Evolutionary conservation across 768 basidiomycete genomes (phyloP), one percentile per base, ranked within the genome.

Genomic region (Lactifluus volemus): DNA sequence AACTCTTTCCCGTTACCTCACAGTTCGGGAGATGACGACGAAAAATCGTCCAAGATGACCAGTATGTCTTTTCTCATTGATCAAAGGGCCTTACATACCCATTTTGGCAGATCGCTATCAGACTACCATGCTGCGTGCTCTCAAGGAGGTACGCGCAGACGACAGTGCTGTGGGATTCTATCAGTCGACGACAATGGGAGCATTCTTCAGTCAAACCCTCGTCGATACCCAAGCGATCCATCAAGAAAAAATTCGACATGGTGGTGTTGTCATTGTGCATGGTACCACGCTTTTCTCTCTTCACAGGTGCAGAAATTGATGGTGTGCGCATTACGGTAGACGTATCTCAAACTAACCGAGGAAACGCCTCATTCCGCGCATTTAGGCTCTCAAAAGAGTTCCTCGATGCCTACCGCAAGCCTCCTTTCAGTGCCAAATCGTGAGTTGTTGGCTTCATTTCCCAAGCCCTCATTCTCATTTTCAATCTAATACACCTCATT

Each of bases 81-180:
- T 45, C 30, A 41, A 49, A 7, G 36, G n/a, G 8, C 30, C 36
- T 14, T 41, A 36, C 48, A 25, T 17, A 42, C 49, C 32, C 34
- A 10, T 36, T 15, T 65, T 52, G 49, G 36, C 68, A 91, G 87
- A 80, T 58, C 87, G 89, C 49, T 93, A 92, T 71, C 91, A 94
- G 73, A 77, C 81, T 39, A 81, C 85, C 59, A 91, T 94, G 90
- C 77, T 94, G 49, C 84, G 89, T 58, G 87, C 89, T 25, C 78
- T 98, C 69, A 89, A 91, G 70, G 92, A 95, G 71, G 93, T 95
- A 57, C 88, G 90, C 68, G 84, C 86, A 41, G 92, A 95, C 68
- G 92, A 96, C 73, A 92, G 86, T 65, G 83, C 94, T 38, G 88
- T 97, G 58, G 95, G 95, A 42, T 92, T 96, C 73, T 98, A 98